Evolutionary conservation across 257 asterid species (phyloP).

Genomic region (Plantago major): DNA sequence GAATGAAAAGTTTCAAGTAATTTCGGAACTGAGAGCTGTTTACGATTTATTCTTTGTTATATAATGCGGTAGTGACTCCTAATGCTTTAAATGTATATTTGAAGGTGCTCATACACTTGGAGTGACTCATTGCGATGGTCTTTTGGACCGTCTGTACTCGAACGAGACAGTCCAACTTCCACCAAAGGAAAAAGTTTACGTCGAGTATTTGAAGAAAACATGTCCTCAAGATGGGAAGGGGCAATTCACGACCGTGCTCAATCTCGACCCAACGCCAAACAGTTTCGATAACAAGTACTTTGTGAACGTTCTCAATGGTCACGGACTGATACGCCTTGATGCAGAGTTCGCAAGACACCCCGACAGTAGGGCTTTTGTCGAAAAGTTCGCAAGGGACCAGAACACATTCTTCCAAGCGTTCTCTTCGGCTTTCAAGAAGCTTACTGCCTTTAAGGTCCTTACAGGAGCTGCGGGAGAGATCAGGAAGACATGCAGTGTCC

Average conservation of each 20-base stretch:
- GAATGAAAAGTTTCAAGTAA: not conserved
- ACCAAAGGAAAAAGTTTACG: constrained; percentile 10
- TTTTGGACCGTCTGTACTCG: constrained; percentile 20
- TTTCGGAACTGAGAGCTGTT: too few relatives aligned
- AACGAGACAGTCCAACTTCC: constrained; percentile 15
- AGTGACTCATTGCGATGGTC: constrained; percentile 26
- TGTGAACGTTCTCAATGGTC: constrained; percentile 19
- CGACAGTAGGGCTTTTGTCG: constrained; percentile 18
- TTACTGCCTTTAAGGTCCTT: not conserved
- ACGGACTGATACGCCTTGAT: constrained; percentile 26
- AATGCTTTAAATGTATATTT: not conserved
- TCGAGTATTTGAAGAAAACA: constrained; percentile 11
- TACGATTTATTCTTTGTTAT: too few relatives aligned
- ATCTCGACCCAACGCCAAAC: constrained; percentile 18
- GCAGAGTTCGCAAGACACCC: constrained; percentile 29
- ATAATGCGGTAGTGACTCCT: not conserved
- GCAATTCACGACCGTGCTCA: constrained; percentile 12
- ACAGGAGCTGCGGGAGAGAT: not conserved
- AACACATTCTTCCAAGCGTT: not conserved
- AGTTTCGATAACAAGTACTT: constrained; percentile 30
- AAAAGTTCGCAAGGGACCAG: constrained; percentile 14
- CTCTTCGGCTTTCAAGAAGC: not conserved
- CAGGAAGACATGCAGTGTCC: not conserved
- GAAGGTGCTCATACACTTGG: constrained; percentile 40
- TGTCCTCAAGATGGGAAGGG: constrained; percentile 22